Base-by-base conservation (phyloP, 129 eudicot species). In the Flaveria linearis region DNA sequence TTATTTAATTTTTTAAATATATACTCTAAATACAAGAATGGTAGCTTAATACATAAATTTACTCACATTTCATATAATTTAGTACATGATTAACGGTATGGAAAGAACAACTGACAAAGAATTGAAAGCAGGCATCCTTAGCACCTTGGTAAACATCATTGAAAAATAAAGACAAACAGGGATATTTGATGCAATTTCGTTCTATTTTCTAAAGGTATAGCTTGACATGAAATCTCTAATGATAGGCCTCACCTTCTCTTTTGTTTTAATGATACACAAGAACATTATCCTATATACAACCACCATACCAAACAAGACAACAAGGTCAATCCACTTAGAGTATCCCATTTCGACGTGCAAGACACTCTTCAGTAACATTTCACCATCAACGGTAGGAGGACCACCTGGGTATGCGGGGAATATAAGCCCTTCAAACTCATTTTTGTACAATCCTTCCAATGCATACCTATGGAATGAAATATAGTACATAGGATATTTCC, bases 271-370 rank as follows among this genome's bases (percentile, higher is more conserved):
- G 13, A 86, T 87, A 30, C 62, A 66, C 2, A 87, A 81, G 58
- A 87, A 84, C 65, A 85, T 9, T 64, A 83, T 14, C 72, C 92
- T 73, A 53, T 82, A 89, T 11, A 78, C 16, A 53, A 84, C 17
- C 72, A 80, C 77, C 92, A 90, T 90, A n/a, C 84, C 88, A 26
- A 87, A 46, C 60, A 90, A 25, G 60, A 90, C 77, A 23, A 43
- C 88, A 55, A 90, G 77, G 64, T 90, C 86, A 2, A 87, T 36
- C 96, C 96, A 90, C 77, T 90, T 90, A 2, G 96, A 87, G 71
- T 82, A 79, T 4, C 84, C 78, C 84, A 75, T 68, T 10, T 87
- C 86, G 49, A 90, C 71, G 56, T 87, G 87, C 81, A 77, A 87
- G 1, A 22, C 25, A 7, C 80, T 45, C 45, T 81, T 87, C 78